These are phyloP conservation scores for Verruconis gallopava DNA, from an alignment of 2,329 filamentous ascomycete genomes.

Conservation along the genomic window DNA sequence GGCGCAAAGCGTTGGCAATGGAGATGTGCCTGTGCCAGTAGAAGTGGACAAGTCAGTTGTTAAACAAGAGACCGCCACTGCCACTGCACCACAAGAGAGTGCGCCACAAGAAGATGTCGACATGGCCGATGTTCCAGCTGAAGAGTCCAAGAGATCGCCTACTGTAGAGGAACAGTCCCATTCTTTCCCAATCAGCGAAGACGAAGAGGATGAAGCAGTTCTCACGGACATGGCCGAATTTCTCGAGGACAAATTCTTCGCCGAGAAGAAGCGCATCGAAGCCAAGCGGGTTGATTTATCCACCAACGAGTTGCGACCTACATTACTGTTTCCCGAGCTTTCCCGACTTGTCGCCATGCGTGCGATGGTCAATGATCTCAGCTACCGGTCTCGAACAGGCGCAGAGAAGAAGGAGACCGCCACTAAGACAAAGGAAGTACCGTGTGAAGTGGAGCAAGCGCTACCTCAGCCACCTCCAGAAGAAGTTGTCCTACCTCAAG, in stretches of 20 bases:
- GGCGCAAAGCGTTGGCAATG: too few relatives aligned
- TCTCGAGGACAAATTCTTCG: constrained; percentile 9
- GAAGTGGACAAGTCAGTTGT: neutral
- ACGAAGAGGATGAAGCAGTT: constrained; percentile 7
- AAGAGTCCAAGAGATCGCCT: neutral
- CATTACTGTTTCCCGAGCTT: constrained; percentile 5
- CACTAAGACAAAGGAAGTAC: constrained; percentile 2
- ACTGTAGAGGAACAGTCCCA: neutral
- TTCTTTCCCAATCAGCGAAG: constrained; percentile 3
- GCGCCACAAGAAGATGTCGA: constrained; percentile 1
- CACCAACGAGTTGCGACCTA: constrained; percentile 4
- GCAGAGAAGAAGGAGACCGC: neutral
- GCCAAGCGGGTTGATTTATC: constrained; percentile 11
- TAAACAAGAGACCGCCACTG: neutral
- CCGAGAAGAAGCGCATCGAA: constrained; percentile 9
- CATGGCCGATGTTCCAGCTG: constrained; percentile 2
- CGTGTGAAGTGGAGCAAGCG: neutral
- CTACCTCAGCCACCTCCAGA: neutral
- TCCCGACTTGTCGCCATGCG: constrained; percentile 6
- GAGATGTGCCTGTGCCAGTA: too few relatives aligned
- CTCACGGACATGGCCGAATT: constrained; percentile 5
- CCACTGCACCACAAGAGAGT: neutral
- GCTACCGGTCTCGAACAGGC: constrained; percentile 1
- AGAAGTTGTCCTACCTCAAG: neutral
- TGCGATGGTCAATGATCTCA: constrained; percentile 3